Conservation (phyloP, 495 filamentous ascomycete genomes). For the Xylaria acuta region DNA sequence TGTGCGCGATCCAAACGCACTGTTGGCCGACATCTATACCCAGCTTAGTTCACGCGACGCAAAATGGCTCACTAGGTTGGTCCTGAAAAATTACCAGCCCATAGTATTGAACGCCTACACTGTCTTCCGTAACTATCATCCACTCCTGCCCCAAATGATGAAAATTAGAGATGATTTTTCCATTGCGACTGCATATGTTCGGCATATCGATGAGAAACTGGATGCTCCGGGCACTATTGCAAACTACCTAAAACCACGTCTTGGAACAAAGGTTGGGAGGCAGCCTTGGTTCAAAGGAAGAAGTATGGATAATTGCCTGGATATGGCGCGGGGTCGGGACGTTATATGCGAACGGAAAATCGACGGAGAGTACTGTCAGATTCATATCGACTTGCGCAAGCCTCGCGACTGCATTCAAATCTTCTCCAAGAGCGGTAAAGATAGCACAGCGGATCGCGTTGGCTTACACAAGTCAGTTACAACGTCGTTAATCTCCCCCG, state of each 20-base stretch:
- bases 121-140: constrained; percentile 60
- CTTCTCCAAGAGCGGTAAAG: constrained; percentile 90
- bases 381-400: constrained; percentile 76
- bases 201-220: constrained; percentile 29
- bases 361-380: constrained; percentile 88
- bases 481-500: constrained; percentile 24
- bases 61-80: constrained; percentile 87
- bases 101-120: constrained; percentile 56
- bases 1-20: constrained; percentile 49
- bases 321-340: constrained; percentile 61
- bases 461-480: constrained; percentile 61
- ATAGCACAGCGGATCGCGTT: constrained; percentile 74
- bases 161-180: constrained; percentile 66
- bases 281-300: constrained; percentile 75
- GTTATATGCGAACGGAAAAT: constrained; percentile 85
- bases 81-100: constrained; percentile 76
- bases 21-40: constrained; percentile 63
- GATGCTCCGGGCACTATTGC: constrained; percentile 35
- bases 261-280: constrained; percentile 78
- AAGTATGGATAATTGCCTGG: constrained; percentile 74
- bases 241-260: constrained; percentile 58
- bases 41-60: constrained; percentile 71
- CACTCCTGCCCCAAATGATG: constrained; percentile 66
- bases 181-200: constrained; percentile 42
- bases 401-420: constrained; percentile 66